Evolutionary conservation across 176 grass and related monocot species (phyloP).

Genomic region (Areca catechu): DNA sequence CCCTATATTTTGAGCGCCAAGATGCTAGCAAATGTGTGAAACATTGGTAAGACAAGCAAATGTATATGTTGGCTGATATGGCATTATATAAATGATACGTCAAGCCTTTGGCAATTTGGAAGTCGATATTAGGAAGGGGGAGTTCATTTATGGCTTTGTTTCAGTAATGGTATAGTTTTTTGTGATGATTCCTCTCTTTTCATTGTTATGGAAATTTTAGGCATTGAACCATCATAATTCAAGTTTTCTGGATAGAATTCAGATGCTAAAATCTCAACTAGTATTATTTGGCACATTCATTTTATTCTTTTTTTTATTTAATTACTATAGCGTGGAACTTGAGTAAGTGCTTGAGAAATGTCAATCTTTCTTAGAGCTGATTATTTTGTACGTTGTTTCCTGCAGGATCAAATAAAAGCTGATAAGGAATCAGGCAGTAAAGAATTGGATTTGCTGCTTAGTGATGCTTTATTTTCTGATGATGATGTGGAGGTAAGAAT

Average conservation of each 20-base stretch:
- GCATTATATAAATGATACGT: too few species aligned
- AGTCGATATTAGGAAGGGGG: too few species aligned
- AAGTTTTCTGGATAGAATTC: slow-evolving; percentile 42
- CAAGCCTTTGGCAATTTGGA: too few species aligned
- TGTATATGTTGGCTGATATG: too few species aligned
- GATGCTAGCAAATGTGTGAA: too few species aligned
- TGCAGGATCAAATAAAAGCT: slow-evolving; percentile 43
- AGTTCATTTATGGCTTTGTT: neutral
- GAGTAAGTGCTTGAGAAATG: neutral
- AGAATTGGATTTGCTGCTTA: slow-evolving; percentile 33
- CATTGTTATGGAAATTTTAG: slow-evolving; percentile 27
- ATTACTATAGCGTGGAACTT: neutral
- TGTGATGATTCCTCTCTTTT: too few species aligned
- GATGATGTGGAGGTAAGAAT: slow-evolving; percentile 51
- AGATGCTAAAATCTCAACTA: slow-evolving; percentile 65
- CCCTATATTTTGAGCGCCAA: too few species aligned
- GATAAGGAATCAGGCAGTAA: slow-evolving; percentile 21
- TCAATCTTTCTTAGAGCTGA: too few species aligned
- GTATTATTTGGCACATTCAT: slow-evolving; percentile 27
- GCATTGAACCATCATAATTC: slow-evolving; percentile 74
- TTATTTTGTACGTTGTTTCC: slow-evolving; percentile 1
- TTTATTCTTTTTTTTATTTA: slow-evolving; percentile 2
- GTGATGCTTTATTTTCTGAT: slow-evolving; percentile 26
- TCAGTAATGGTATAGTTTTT: too few species aligned
- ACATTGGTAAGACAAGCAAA: too few species aligned